Evolutionary conservation across 1,139 yeast species (phyloP), one percentile per base, ranked within the genome.

Genomic region (Hansenula sp.): DNA sequence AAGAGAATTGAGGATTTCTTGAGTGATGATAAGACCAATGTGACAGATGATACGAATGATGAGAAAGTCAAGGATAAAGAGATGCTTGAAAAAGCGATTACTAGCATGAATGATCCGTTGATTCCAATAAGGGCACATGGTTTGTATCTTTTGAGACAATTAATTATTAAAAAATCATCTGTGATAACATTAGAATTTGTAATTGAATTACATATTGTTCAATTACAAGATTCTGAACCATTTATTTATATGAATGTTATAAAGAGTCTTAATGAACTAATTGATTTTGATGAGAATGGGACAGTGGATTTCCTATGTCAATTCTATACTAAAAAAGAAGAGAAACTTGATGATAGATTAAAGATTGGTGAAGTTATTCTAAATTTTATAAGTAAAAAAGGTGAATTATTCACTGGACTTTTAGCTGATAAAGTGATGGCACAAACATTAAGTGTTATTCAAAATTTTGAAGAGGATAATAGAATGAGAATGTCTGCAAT

Each of bases 101-200:
- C 74, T 1, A 75, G 81, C 43, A 62, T 92, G 38, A 80, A 79
- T 44, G 96, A 90, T 59, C 86, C 92, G 0, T 64, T 83, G 42
- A 82, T 86, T 1, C 96, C 97, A 0, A 77, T 89, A 3, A 69
- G 90, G 42, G 97, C 95, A 0, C 92, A 86, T 59, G 98, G 97
- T 0, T 64, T 92, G 17, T 77, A 76, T 48, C 62, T 83, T 22
- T 61, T 90, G 16, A 68, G 89, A 30, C 71, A 74, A 39, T 65
- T 90, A 36, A 71, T 85, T 2, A 70, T 68, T 28, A 59, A 62
- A 16, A 67, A 66, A 32, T 75, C 85, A 30, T 61, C 67, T 1
- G 76, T 75, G 0, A 60, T 89, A 6, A 60, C 79, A 0, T 41
- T 76, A 11, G 75, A 73, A 14, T 73, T 75, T 41, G 88, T 76